phyloP scores from a whole-genome alignment of 352 stramenopile genomes.

The Globisporangium acanthophoron region DNA sequence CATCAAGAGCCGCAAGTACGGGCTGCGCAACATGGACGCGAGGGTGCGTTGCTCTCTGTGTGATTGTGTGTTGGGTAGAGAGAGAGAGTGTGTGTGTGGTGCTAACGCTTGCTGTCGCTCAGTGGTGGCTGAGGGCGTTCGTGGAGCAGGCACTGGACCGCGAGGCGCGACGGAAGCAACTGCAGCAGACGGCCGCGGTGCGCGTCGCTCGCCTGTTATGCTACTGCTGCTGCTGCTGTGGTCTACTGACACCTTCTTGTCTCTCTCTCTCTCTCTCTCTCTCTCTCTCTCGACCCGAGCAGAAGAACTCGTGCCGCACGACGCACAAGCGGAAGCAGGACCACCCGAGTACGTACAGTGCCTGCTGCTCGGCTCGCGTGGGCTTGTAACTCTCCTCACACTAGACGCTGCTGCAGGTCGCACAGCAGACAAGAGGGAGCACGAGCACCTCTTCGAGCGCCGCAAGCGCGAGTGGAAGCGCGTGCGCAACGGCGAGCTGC shows the following conservation, averaged over 20 bases:
- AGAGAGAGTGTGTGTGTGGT: background rate
- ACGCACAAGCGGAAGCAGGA: conserved; percentile 70
- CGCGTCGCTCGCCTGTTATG: background rate
- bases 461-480: conserved; percentile 73
- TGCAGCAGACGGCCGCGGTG: conserved; percentile 38
- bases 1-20: conserved; percentile 51
- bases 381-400: background rate
- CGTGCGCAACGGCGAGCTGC: conserved; percentile 54
- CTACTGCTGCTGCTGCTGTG: background rate
- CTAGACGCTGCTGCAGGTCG: conserved; percentile 25
- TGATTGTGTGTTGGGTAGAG: background rate
- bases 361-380: background rate
- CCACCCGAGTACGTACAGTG: conserved; percentile 38
- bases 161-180: conserved; percentile 40
- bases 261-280: background rate
- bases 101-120: background rate
- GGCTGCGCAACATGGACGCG: conserved; percentile 62
- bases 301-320: conserved; percentile 43
- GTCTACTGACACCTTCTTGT: background rate
- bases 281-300: background rate
- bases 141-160: conserved; percentile 70
- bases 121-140: conserved; percentile 76
- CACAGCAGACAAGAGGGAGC: conserved; percentile 64
- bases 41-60: conserved; percentile 26
- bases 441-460: conserved; percentile 71